Evolutionary conservation across 768 basidiomycete genomes (phyloP), one percentile per base, ranked within the genome.

Genomic region (Mycena filopes): DNA sequence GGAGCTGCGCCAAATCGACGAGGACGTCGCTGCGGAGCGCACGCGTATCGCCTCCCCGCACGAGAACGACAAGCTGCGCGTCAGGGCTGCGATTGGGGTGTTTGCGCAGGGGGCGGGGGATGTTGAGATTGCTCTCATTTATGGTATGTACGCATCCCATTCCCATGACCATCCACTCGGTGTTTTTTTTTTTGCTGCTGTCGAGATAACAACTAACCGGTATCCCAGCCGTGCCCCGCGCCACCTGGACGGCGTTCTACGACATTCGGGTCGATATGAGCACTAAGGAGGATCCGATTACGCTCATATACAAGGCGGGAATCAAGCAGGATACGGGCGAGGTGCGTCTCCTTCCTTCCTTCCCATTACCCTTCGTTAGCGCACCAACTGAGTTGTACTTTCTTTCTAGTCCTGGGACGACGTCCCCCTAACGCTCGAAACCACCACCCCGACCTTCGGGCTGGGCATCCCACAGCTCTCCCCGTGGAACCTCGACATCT

Each of bases 361-460:
- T 54, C 25, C 12, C 21, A 3, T 23, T 12, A 51, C 26, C 9
- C 25, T 28, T 16, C n/a, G 6, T 10, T 41, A 2, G 38, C 21
- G 10, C n/a, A n/a, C n/a, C n/a, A n/a, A n/a, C n/a, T n/a, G n/a
- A n/a, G n/a, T n/a, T n/a, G n/a, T n/a, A 21, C 25, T 50, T 46
- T 8, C 38, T 38, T 31, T 18, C n/a, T 43, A 75, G 73, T 55
- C 71, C 0, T 73, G 72, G 73, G 60, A 70, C 3, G 65, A 72
- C 47, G 71, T 71, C 4, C 64, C 66, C 0, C 53, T 73, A 18
- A 64, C 66, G 7, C 55, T 75, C 12, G 73, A 75, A 51, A 75
- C 74, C 16, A 67, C 68, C 8, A 60, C 69, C 0, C 74, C 74
- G 12, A 73, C 70, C 5, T 71, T 71, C 47, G 71, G 71, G 2